Conservation (phyloP, 257 asterid genomes). For the Solanum sejunctum region DNA sequence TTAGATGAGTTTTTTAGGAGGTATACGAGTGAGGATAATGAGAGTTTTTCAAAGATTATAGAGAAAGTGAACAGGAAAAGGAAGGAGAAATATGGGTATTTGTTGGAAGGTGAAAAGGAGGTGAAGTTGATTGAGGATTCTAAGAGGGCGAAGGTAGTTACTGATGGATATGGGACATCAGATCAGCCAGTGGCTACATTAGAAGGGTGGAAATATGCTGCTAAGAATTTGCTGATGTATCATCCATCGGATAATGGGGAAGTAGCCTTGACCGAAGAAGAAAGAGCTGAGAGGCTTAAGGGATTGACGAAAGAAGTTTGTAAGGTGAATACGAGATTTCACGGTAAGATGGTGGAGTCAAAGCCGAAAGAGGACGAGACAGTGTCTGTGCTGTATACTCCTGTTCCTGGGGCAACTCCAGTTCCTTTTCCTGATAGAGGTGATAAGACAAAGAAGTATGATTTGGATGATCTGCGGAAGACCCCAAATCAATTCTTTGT, state of each 20-base stretch:
- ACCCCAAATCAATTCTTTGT: constrained; percentile 65
- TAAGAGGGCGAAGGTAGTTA: constrained; percentile 39
- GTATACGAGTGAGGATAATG: constrained; percentile 95
- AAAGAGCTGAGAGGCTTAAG: constrained; percentile 59
- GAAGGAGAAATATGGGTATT: constrained; percentile 61
- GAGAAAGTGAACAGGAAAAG: constrained; percentile 69
- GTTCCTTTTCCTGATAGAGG: constrained; percentile 37
- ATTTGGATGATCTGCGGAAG: constrained; percentile 79
- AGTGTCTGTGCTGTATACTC: constrained; percentile 55
- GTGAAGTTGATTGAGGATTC: constrained; percentile 39
- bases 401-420: constrained; percentile 73
- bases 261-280: constrained; percentile 60
- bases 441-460: constrained; percentile 64
- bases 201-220: constrained; percentile 80
- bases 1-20: constrained; percentile 66
- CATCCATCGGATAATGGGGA: constrained; percentile 92
- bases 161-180: constrained; percentile 90
- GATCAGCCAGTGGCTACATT: constrained; percentile 68
- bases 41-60: constrained; percentile 54
- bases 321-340: constrained; percentile 68
- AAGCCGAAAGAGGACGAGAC: constrained; percentile 39
- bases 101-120: constrained; percentile 44
- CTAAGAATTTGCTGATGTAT: constrained; percentile 84
- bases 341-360: constrained; percentile 43
- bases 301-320: constrained; percentile 68